A percentile compares a stretch with the other conserved stretches of the same genome.
Conservation (phyloP, 768 basidiomycete genomes). For the Pisolithus tinctorius region DNA sequence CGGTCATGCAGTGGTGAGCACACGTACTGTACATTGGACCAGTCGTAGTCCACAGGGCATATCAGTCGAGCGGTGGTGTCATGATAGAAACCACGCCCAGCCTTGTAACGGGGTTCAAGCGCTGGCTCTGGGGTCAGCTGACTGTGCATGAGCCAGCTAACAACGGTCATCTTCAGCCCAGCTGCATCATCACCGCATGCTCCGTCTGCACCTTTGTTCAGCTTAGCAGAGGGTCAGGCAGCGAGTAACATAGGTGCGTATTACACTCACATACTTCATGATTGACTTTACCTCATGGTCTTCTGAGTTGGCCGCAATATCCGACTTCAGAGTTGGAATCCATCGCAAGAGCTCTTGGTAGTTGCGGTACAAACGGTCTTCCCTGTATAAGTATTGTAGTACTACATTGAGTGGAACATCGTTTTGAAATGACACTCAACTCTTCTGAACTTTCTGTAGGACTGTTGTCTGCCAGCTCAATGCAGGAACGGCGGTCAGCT, state of each 20-base stretch:
- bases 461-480: no score
- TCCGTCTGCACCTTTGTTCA: slow-evolving; percentile 4
- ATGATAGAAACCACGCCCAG: no score
- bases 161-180: neutral
- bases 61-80: no score
- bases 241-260: neutral
- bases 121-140: neutral
- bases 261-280: neutral
- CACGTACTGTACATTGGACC: no score
- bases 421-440: no score
- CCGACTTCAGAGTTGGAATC: no score
- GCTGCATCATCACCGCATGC: slow-evolving; percentile 6
- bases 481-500: slow-evolving; percentile 1
- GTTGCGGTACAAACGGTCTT: neutral
- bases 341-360: slow-evolving; percentile 4
- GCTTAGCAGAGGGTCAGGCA: neutral
- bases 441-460: no score
- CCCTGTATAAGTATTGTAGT: no score
- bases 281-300: neutral
- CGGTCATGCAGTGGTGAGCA: no score
- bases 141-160: neutral
- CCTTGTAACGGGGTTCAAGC: neutral
- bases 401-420: no score
- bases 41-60: no score
- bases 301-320: no score